Evolutionary conservation across 768 basidiomycete genomes (phyloP), one percentile per base, ranked within the genome.

Genomic region (Amyloporia xantha): DNA sequence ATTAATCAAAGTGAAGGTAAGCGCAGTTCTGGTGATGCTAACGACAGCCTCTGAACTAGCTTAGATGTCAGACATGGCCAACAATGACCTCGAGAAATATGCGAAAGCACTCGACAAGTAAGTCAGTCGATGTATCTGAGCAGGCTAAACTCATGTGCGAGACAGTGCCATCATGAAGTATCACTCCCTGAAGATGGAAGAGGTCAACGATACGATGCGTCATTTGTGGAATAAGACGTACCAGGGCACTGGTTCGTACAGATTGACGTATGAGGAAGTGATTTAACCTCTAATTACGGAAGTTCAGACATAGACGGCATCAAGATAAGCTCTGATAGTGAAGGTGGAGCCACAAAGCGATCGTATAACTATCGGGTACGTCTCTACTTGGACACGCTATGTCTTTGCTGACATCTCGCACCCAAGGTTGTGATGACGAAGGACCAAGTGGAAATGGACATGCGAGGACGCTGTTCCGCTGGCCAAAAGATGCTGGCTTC

Each of bases 171-270:
- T 99, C 65, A 96, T 99, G 91, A 91, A 91, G 66, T 99, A 97
- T 60, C 96, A 99, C 61, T 72, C 83, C 12, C 75, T 96, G 58
- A 99, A 99, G 70, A 96, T 98, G 96, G 91, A 94, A 66, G 96
- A 99, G 72, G 93, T 99, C 59, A 99, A 99, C 61, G 93, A 96
- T 59, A 94, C 86, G 12, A 95, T 98, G 82, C 86, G 86, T 41
- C 91, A 96, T 61, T 66, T 98, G 3, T 99, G 96, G 96, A 95
- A 92, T 64, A 95, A 92, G 70, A 98, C 94, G 0, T 99, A 99
- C 67, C 95, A 98, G 65, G 95, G 95, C 57, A 97, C 94, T 50
- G 93, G 94, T 92, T 52, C 43, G 77, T 57, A 48, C 15, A 7
- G 5, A 19, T 20, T 35, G 20, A 15, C 12, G 42, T 27, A 6